Evolutionary conservation across 306 rosid species (phyloP).

Genomic region (Fagus crenata): DNA sequence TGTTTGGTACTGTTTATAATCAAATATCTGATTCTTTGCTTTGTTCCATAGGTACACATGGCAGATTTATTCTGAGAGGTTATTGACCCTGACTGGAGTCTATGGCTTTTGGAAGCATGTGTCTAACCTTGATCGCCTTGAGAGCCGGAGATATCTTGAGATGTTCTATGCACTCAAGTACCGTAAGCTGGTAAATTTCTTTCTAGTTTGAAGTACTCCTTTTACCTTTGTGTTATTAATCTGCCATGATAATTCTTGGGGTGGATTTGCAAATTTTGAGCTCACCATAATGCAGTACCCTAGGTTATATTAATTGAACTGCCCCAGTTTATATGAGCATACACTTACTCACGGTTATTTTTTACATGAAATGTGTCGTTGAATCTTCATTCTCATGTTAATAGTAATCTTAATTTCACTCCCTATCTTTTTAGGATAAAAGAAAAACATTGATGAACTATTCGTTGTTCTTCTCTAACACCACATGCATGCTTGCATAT

Average conservation of each 20-base stretch:
- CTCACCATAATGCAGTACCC: too few relatives aligned
- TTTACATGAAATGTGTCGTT: too few relatives aligned
- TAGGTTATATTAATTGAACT: too few relatives aligned
- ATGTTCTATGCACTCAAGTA: conserved; percentile 98
- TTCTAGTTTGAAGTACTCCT: background rate
- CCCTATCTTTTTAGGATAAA: too few relatives aligned
- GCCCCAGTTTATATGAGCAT: too few relatives aligned
- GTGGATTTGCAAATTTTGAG: background rate
- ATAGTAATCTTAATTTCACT: too few relatives aligned
- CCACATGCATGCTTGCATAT: background rate
- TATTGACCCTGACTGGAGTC: conserved; percentile 87
- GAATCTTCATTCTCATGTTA: too few relatives aligned
- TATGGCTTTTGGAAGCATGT: conserved; percentile 99
- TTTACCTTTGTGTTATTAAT: background rate
- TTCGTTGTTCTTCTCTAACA: background rate
- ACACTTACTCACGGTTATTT: background rate
- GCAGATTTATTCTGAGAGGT: conserved; percentile 95
- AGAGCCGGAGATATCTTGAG: conserved; percentile 95
- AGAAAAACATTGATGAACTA: too few relatives aligned
- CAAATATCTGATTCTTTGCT: conserved; percentile 7
- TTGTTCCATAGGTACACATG: conserved; percentile 72
- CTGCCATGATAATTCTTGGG: background rate
- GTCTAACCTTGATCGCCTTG: conserved; percentile 90
- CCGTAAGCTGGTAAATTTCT: conserved; percentile 71
- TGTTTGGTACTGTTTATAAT: background rate